A percentile compares a stretch with the other conserved stretches of the same genome.
Evolutionary conservation across 495 filamentous ascomycete species (phyloP).

Genomic region (Podospora pseudopauciseta): DNA sequence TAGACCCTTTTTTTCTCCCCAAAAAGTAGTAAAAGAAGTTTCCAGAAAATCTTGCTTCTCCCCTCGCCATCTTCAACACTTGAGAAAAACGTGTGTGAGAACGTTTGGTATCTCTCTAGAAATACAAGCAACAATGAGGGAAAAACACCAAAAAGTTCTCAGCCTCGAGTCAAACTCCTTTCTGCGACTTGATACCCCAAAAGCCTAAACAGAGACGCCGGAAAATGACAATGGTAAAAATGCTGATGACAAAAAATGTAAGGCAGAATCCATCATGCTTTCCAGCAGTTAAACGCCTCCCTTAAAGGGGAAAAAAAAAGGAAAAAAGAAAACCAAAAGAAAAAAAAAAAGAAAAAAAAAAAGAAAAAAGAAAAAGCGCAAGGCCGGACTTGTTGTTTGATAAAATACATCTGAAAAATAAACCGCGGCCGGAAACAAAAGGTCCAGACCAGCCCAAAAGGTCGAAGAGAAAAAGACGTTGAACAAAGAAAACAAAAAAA

Average conservation of each 20-base stretch:
- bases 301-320: not conserved
- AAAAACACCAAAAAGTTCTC: not conserved
- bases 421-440: not conserved
- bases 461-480: not conserved
- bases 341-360: not conserved
- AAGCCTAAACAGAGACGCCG: not conserved
- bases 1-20: not conserved
- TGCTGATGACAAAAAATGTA: not conserved
- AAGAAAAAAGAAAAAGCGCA: not conserved
- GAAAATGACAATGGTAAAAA: not conserved
- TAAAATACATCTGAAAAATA: not conserved
- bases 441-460: not conserved
- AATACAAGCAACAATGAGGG: not conserved
- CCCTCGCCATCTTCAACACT: not conserved
- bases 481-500: not conserved
- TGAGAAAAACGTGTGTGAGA: not conserved
- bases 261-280: not conserved
- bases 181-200: too few species aligned
- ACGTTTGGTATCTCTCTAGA: slow-evolving; percentile 7
- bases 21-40: not conserved
- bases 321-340: not conserved
- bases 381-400: not conserved
- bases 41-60: not conserved
- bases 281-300: not conserved
- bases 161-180: not conserved